phyloP scores from a whole-genome alignment of 208 protist genomes.

The Borovskyia barvae region DNA sequence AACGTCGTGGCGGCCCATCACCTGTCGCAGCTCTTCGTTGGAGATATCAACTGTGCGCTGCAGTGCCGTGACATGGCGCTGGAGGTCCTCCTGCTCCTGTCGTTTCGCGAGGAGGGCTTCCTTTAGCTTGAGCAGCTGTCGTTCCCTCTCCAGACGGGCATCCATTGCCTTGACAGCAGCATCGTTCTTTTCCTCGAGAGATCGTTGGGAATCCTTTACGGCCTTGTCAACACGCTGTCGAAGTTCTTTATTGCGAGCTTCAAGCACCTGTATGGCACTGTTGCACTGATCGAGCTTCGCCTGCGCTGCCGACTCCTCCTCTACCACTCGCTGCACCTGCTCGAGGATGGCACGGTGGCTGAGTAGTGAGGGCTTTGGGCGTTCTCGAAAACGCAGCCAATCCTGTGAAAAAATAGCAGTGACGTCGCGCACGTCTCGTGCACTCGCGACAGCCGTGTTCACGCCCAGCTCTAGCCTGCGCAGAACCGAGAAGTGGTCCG shows the following conservation, averaged over 20 bases:
- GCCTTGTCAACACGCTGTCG: conserved; percentile 64
- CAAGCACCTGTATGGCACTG: conserved; percentile 47
- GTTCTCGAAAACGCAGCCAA: conserved; percentile 37
- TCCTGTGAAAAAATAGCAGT: conserved; percentile 33
- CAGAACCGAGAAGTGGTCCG: conserved; percentile 70
- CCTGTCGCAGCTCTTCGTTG: conserved; percentile 59
- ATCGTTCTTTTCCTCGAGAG: conserved; percentile 61
- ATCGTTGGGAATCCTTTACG: conserved; percentile 52
- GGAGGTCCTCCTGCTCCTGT: conserved; percentile 74
- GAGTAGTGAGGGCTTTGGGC: conserved; percentile 53
- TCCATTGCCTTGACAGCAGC: conserved; percentile 33
- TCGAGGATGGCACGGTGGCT: conserved; percentile 58
- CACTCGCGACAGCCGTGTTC: conserved; percentile 32
- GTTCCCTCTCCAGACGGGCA: conserved; percentile 27
- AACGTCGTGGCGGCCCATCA: conserved; percentile 44
- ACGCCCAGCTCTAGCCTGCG: conserved; percentile 62
- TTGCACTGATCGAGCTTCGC: conserved; percentile 49
- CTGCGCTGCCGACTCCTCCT: conserved; percentile 43
- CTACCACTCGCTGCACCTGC: conserved; percentile 57
- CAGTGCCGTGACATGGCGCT: conserved; percentile 64
- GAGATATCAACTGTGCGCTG: conserved; percentile 54
- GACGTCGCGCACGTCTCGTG: conserved; percentile 51
- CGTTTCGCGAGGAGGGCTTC: conserved; percentile 43
- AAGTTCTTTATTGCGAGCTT: conserved; percentile 53
- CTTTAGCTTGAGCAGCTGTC: conserved; percentile 48